Evolutionary conservation across 352 stramenopile species (phyloP), one percentile per base, ranked within the genome.

Genomic region (Thraustochytrium striatum): DNA sequence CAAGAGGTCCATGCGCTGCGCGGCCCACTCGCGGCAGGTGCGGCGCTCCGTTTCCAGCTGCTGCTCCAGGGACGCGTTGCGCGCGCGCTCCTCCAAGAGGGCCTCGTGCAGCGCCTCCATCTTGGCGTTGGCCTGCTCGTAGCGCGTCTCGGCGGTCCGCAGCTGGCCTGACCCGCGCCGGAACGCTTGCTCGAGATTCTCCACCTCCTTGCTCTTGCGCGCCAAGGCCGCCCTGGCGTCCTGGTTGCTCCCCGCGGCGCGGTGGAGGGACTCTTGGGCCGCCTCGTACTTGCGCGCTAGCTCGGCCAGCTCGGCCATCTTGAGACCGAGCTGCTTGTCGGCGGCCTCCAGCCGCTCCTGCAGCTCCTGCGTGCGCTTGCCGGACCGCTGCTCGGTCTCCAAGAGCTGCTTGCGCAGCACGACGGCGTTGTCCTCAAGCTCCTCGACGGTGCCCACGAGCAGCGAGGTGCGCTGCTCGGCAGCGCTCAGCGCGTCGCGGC

Each of bases 351-450:
- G 44, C 32, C 65, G 65, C 44, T 75, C 65, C 11, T 39, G 44
- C 21, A 75, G 65, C 16, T 75, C 65, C 44, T 75, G 65, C 41
- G 68, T 43, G 33, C 43, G 30, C n/a, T 21, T 21, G 35, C 41
- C 44, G 65, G 65, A 43, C 65, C 61, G 65, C 30, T 43, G 44
- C 39, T 75, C 65, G 7, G 52, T 47, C 65, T 75, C 65, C 8
- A 55, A 43, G 13, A 75, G 44, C 50, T 75, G 65, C 50, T 75
- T 75, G 16, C 65, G 65, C 44, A 75, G 35, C 1, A 75, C 9
- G n/a, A 75, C 65, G 30, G 65, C 61, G 41, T 75, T 75, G 11
- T 75, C 65, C 36, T 75, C 65, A 13, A 75, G 65, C 52, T 75
- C 65, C 41, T 75, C 65, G 32, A 75, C 52, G 41, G 65, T 75